phyloP scores from a whole-genome alignment of 257 asterid species.

The Solanum habrochaites region DNA sequence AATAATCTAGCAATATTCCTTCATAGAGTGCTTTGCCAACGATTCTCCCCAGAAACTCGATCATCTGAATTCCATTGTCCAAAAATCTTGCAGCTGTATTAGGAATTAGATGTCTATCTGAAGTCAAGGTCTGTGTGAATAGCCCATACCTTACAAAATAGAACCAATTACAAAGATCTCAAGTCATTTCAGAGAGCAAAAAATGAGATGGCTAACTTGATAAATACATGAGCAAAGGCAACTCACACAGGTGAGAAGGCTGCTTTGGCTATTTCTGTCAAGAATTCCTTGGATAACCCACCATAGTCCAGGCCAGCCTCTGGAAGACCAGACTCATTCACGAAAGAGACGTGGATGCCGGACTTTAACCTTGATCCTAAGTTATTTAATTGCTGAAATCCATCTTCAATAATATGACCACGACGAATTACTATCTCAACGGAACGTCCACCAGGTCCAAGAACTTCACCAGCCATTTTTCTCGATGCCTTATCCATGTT shows the following conservation, averaged over 20 bases:
- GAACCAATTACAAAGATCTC: not conserved
- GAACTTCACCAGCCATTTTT: constrained; percentile 71
- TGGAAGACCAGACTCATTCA: constrained; percentile 91
- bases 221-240: not conserved
- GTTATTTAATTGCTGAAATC: constrained; percentile 67
- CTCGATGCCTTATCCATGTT: constrained; percentile 85
- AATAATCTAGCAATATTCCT: constrained; percentile 84
- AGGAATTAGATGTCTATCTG: constrained; percentile 81
- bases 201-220: not conserved
- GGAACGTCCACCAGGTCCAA: constrained; percentile 64
- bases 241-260: constrained; percentile 89
- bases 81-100: constrained; percentile 68
- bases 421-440: constrained; percentile 81
- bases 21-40: constrained; percentile 96
- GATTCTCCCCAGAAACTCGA: constrained; percentile 86
- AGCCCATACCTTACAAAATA: constrained; percentile 60
- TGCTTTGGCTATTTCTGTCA: constrained; percentile 74
- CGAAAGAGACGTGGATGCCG: constrained; percentile 74
- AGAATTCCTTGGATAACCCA: constrained; percentile 92
- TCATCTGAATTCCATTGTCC: constrained; percentile 82
- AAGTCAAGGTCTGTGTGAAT: constrained; percentile 77
- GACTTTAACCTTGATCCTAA: constrained; percentile 84
- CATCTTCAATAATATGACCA: constrained; percentile 84
- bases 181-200: constrained; percentile 6
- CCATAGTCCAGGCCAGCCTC: constrained; percentile 99